Conservation (phyloP, 306 rosid species). For the Psophocarpus tetragonolobus region DNA sequence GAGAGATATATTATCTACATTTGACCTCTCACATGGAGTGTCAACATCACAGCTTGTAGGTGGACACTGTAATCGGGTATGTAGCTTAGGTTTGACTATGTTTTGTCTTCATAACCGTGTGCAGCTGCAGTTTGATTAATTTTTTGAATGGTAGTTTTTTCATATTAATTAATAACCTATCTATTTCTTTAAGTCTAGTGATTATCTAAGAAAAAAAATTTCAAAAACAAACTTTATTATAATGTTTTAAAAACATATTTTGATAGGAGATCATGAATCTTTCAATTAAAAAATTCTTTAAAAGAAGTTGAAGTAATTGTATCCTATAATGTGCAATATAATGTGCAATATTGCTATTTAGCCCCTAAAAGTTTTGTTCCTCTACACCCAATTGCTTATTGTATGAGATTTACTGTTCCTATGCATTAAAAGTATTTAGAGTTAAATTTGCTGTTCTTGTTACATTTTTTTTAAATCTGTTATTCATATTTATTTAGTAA, state of each 20-base stretch:
- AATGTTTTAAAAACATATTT: background rate
- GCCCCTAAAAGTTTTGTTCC: conserved; percentile 2
- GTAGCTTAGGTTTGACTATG: conserved; percentile 31
- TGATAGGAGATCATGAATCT: background rate
- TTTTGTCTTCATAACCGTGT: conserved; percentile 26
- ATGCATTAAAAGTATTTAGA: conserved; percentile 13
- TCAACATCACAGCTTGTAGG: conserved; percentile 65
- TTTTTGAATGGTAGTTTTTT: conserved; percentile 22
- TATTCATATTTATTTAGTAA: conserved; percentile 12
- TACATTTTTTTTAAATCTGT: background rate
- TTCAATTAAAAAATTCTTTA: background rate
- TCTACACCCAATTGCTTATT: background rate
- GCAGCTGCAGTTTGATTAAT: conserved; percentile 1
- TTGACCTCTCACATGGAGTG: conserved; percentile 68
- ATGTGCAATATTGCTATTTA: conserved; percentile 8
- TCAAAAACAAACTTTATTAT: too few relatives aligned
- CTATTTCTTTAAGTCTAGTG: background rate
- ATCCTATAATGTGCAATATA: too few relatives aligned
- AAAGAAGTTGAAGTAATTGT: background rate
- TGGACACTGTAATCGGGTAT: conserved; percentile 85
- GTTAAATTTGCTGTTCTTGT: conserved; percentile 14
- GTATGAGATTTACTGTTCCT: background rate
- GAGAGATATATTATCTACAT: conserved; percentile 71
- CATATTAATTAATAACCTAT: background rate
- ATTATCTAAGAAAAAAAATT: too few relatives aligned